Conservation (phyloP, 352 stramenopile genomes). For the Blastocystis hominis region DNA sequence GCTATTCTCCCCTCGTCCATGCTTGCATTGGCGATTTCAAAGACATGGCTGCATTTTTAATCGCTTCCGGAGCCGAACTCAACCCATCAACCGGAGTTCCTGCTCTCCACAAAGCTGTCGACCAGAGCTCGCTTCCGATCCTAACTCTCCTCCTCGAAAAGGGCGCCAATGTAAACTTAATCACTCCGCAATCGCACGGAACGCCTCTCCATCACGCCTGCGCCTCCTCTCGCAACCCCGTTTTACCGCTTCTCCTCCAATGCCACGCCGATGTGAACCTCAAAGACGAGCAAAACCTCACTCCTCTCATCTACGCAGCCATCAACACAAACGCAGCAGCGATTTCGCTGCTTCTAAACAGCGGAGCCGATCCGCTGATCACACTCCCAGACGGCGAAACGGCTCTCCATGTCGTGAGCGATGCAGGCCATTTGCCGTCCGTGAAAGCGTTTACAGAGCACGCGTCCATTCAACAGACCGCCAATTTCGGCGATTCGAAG, state of each 20-base stretch:
- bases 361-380: slow-evolving; percentile 9
- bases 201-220: neutral
- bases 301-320: slow-evolving; percentile 35
- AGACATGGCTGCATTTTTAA: slow-evolving; percentile 2
- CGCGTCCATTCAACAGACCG: neutral
- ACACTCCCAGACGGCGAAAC: slow-evolving; percentile 35
- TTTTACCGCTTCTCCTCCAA: neutral
- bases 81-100: slow-evolving; percentile 8
- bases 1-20: slow-evolving; percentile 34
- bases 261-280: slow-evolving; percentile 3
- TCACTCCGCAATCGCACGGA: neutral
- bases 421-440: slow-evolving; percentile 9
- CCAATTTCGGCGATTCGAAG: slow-evolving; percentile 1
- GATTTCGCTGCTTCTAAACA: neutral
- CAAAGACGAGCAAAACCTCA: neutral
- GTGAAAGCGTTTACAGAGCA: neutral
- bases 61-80: neutral
- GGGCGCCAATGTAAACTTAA: slow-evolving; percentile 19
- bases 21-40: slow-evolving; percentile 27
- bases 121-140: neutral
- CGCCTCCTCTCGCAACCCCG: neutral
- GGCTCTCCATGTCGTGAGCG: slow-evolving; percentile 7
- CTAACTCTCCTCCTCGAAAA: neutral
- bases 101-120: neutral
- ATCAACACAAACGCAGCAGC: slow-evolving; percentile 12